Evolutionary conservation across 768 basidiomycete species (phyloP).

Genomic region (Imleria badia): DNA sequence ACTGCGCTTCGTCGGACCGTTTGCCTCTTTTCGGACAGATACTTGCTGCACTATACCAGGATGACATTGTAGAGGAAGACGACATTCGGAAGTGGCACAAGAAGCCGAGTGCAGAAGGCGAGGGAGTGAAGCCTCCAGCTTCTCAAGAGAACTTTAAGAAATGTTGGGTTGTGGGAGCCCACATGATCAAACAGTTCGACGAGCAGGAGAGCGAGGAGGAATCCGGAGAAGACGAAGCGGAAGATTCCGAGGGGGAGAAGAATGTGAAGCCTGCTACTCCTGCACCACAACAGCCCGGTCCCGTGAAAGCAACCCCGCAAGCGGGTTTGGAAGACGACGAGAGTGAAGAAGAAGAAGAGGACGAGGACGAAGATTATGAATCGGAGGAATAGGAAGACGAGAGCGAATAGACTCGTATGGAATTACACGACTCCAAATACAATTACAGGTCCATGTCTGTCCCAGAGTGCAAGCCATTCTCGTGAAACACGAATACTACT

Average conservation of each 20-base stretch:
- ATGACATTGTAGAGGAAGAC: constrained; percentile 89
- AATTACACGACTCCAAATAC: constrained; percentile 7
- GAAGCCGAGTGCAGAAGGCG: constrained; percentile 53
- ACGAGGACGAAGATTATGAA: background rate
- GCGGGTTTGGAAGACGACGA: constrained; percentile 2
- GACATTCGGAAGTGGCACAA: constrained; percentile 88
- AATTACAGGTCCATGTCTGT: constrained; percentile 1
- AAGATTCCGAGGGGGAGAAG: constrained; percentile 15
- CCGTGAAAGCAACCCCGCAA: background rate
- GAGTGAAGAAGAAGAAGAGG: constrained; percentile 7
- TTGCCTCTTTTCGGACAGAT: constrained; percentile 79
- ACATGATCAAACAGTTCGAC: constrained; percentile 80
- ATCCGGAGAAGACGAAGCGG: constrained; percentile 30
- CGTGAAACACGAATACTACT: background rate
- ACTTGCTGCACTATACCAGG: constrained; percentile 83
- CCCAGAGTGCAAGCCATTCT: background rate
- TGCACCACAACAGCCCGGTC: background rate
- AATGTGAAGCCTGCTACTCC: constrained; percentile 4
- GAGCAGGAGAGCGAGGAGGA: constrained; percentile 65
- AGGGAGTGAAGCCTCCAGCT: constrained; percentile 39
- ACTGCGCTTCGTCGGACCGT: constrained; percentile 64
- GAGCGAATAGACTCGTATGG: constrained; percentile 9
- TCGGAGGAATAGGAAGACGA: constrained; percentile 18
- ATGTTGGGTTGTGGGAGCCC: constrained; percentile 67
- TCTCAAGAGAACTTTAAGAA: constrained; percentile 58